Evolutionary conservation across 352 stramenopile genomes (phyloP).

Genomic region (Phytophthora lateralis): DNA sequence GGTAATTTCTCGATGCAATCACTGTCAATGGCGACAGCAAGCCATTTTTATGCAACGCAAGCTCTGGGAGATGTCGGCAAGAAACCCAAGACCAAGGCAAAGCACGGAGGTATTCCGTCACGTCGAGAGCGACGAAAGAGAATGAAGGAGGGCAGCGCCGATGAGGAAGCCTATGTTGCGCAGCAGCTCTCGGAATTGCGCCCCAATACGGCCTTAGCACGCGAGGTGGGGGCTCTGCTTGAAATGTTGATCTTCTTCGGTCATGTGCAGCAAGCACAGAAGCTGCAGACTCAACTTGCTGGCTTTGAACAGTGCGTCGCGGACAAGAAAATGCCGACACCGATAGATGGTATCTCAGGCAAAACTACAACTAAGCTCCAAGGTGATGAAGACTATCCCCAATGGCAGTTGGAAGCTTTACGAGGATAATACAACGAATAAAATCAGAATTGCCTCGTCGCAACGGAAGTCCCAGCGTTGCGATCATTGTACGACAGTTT

Average conservation of each 20-base stretch:
- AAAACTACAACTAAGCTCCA: not conserved
- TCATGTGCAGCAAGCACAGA: conserved; percentile 40
- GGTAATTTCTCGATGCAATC: conserved; percentile 75
- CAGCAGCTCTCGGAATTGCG: conserved; percentile 49
- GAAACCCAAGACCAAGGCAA: conserved; percentile 42
- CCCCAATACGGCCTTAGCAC: conserved; percentile 43
- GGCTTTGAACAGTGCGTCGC: conserved; percentile 46
- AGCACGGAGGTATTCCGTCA: conserved; percentile 52
- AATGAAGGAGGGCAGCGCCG: conserved; percentile 71
- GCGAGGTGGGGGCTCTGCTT: conserved; percentile 46
- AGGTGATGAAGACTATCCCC: conserved; percentile 1
- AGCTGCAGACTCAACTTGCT: conserved; percentile 47
- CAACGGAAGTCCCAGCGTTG: conserved; percentile 1
- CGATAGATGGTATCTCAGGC: not conserved
- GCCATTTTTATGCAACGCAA: conserved; percentile 77
- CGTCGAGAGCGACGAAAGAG: conserved; percentile 61
- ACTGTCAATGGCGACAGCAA: conserved; percentile 58
- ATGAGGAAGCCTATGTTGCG: conserved; percentile 69
- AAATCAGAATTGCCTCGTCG: conserved; percentile 19
- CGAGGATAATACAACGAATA: conserved; percentile 16
- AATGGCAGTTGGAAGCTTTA: conserved; percentile 29
- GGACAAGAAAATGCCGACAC: conserved; percentile 9
- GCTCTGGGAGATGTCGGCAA: conserved; percentile 35
- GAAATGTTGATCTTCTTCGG: conserved; percentile 65
- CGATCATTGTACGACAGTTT: not conserved